These are phyloP conservation scores for Selaginella tamariscina DNA, from an alignment of 75 land plant genomes.

Conservation along the genomic window DNA sequence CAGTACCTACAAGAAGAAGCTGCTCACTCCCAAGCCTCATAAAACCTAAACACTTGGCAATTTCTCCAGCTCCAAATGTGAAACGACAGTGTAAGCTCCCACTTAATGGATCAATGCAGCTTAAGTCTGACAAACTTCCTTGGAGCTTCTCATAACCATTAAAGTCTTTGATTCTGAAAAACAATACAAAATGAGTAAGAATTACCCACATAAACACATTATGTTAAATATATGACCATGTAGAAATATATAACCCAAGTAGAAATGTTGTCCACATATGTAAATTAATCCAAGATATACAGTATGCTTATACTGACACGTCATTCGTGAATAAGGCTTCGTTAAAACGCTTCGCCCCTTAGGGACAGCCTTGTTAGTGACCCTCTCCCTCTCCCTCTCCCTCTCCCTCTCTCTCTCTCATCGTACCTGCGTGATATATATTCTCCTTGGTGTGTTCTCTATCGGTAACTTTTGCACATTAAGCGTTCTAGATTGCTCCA, in stretches of 20 bases:
- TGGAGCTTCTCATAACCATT: constrained; percentile 61
- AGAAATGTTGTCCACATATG: no score
- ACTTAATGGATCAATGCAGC: constrained; percentile 82
- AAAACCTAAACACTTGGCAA: constrained; percentile 71
- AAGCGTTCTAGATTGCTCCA: constrained; percentile 74
- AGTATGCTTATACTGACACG: no score
- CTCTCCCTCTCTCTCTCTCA: no score
- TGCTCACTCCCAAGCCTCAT: constrained; percentile 56
- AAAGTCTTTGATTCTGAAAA: constrained; percentile 53
- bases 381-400: no score
- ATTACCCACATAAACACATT: no score
- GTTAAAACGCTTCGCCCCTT: no score
- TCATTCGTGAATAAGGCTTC: no score
- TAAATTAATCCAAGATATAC: no score
- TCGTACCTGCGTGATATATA: constrained; percentile 77
- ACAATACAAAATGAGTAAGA: no score
- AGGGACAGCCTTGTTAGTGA: no score
- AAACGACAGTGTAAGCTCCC: constrained; percentile 51
- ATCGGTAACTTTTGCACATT: constrained; percentile 74
- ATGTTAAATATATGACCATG: no score
- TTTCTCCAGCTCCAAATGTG: constrained; percentile 55
- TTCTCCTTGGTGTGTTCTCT: constrained; percentile 61
- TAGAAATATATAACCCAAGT: no score
- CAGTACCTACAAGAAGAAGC: constrained; percentile 76
- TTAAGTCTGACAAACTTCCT: constrained; percentile 59